These are phyloP conservation scores for Penicillium argentinense DNA, from an alignment of 495 filamentous ascomycete species.

Conservation along the genomic window DNA sequence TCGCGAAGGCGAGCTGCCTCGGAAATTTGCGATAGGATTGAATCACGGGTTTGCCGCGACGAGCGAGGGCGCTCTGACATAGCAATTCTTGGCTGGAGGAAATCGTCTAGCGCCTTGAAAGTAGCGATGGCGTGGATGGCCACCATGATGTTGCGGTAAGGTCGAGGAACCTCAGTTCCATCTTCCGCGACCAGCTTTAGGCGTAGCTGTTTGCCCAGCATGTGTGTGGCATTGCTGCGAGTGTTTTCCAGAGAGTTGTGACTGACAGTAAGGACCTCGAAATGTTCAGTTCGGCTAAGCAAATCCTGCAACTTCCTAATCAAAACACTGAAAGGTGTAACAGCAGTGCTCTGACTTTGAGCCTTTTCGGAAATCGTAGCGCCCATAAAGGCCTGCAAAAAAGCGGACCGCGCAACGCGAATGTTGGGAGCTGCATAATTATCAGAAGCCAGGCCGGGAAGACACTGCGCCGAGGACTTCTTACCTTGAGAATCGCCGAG, in stretches of 20 bases:
- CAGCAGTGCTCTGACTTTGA: slow-evolving; percentile 61
- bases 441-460: neutral
- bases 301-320: slow-evolving; percentile 95
- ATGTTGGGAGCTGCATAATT: slow-evolving; percentile 22
- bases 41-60: slow-evolving; percentile 65
- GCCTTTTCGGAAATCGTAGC: slow-evolving; percentile 59
- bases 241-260: slow-evolving; percentile 91
- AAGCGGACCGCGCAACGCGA: slow-evolving; percentile 71
- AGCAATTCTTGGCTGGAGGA: slow-evolving; percentile 85
- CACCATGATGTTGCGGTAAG: slow-evolving; percentile 92
- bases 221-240: slow-evolving; percentile 86
- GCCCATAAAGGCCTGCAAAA: slow-evolving; percentile 95
- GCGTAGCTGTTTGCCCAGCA: slow-evolving; percentile 94
- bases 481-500: slow-evolving; percentile 64
- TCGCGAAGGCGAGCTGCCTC: slow-evolving; percentile 62
- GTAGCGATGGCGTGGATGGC: slow-evolving; percentile 98
- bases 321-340: slow-evolving; percentile 86
- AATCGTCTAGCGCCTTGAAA: slow-evolving; percentile 96
- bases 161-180: slow-evolving; percentile 78
- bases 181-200: slow-evolving; percentile 89
- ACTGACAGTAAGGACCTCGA: slow-evolving; percentile 94
- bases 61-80: slow-evolving; percentile 76
- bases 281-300: slow-evolving; percentile 94
- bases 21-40: slow-evolving; percentile 73
- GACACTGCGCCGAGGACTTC: neutral